These are phyloP conservation scores for Cutaneotrichosporon spelunceum DNA, from an alignment of 1,284 basidiomycete species.

Conservation along the genomic window DNA sequence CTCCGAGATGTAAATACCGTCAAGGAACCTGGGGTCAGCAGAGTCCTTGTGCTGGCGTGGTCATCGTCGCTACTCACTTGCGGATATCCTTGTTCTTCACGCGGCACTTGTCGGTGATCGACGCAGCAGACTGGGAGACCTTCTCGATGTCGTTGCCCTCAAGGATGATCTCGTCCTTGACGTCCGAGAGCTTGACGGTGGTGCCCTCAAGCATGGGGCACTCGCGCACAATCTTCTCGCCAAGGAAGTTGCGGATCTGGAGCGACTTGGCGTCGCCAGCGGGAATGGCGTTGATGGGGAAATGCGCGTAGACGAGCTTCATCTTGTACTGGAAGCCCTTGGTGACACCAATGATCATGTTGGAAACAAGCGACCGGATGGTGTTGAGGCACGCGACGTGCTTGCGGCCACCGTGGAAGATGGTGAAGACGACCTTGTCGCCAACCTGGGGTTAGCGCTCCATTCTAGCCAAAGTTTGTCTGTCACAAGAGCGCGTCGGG, in stretches of 20 bases:
- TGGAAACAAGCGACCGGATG: constrained; percentile 88
- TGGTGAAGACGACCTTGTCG: constrained; percentile 81
- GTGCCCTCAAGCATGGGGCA: constrained; percentile 91
- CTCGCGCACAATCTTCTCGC: constrained; percentile 78
- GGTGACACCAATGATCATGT: constrained; percentile 97
- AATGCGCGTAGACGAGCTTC: constrained; percentile 98
- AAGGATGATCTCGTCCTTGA: constrained; percentile 92
- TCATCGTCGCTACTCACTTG: constrained; percentile 56
- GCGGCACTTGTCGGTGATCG: constrained; percentile 88
- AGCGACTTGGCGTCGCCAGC: constrained; percentile 71
- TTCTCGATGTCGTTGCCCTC: constrained; percentile 93
- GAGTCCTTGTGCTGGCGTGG: constrained; percentile 56
- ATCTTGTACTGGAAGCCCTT: constrained; percentile 99
- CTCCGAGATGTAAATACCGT: constrained; percentile 64
- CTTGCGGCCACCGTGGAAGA: constrained; percentile 98
- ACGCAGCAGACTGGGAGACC: constrained; percentile 93
- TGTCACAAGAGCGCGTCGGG: neutral
- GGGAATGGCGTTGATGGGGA: constrained; percentile 99
- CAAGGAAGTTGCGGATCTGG: constrained; percentile 95
- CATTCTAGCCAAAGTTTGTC: neutral
- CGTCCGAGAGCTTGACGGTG: constrained; percentile 81
- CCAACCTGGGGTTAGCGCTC: constrained; percentile 2
- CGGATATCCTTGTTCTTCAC: constrained; percentile 98
- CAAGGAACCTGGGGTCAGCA: constrained; percentile 22
- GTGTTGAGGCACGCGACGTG: constrained; percentile 98